A percentile compares a stretch with the other conserved stretches of the same genome.
Conservation (phyloP, 2,329 filamentous ascomycete species). For the Fusarium staphyleae region DNA sequence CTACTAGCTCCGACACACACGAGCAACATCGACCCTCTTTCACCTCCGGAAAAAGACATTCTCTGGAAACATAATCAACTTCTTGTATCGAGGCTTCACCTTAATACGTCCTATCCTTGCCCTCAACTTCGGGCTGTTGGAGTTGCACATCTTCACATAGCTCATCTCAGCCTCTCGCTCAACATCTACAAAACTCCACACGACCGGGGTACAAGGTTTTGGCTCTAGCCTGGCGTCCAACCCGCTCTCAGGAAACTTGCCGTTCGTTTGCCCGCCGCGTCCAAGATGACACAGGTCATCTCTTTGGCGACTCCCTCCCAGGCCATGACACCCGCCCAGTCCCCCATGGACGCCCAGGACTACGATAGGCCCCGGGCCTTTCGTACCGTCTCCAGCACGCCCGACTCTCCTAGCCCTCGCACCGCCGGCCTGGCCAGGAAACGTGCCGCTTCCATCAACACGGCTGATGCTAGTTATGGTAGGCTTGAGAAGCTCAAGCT, state of each 20-base stretch:
- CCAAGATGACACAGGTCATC: slow-evolving; percentile 43
- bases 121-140: slow-evolving; percentile 1
- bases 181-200: slow-evolving; percentile 8
- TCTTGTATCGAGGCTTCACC: slow-evolving; percentile 4
- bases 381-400: slow-evolving; percentile 30
- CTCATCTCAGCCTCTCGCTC: slow-evolving; percentile 10
- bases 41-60: slow-evolving; percentile 4
- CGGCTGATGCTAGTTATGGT: slow-evolving; percentile 52
- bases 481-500: slow-evolving; percentile 43
- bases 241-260: slow-evolving; percentile 12
- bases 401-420: slow-evolving; percentile 40
- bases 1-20: slow-evolving; percentile 27
- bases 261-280: slow-evolving; percentile 30
- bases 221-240: slow-evolving; percentile 8
- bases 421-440: slow-evolving; percentile 47
- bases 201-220: slow-evolving; percentile 17
- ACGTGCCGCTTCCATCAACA: slow-evolving; percentile 55
- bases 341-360: slow-evolving; percentile 37
- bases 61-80: slow-evolving; percentile 1
- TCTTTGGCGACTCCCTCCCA: slow-evolving; percentile 39
- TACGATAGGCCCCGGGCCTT: slow-evolving; percentile 31
- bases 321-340: slow-evolving; percentile 38
- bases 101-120: slow-evolving; percentile 15
- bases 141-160: slow-evolving; percentile 1
- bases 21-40: slow-evolving; percentile 25